Conservation (phyloP, 257 asterid species). For the Gentiana straminea region DNA sequence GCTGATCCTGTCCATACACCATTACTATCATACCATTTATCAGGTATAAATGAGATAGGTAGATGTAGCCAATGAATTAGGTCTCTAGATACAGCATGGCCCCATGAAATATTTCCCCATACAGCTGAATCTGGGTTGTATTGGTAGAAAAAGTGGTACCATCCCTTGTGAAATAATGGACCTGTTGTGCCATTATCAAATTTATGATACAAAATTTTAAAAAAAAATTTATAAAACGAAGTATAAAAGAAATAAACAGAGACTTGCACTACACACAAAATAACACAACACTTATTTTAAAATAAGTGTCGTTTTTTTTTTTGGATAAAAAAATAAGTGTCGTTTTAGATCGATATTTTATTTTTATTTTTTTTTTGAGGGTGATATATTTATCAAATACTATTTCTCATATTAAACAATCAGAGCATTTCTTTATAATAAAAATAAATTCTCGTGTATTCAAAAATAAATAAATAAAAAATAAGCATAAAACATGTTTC, state of each 20-base stretch:
- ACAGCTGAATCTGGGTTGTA: conserved; percentile 74
- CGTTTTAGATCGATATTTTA: too few relatives aligned
- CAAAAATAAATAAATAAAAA: too few relatives aligned
- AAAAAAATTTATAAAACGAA: neutral
- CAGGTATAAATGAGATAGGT: conserved; percentile 65
- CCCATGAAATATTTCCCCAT: conserved; percentile 88
- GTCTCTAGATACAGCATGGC: conserved; percentile 72
- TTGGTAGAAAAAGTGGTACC: conserved; percentile 85
- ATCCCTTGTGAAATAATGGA: conserved; percentile 69
- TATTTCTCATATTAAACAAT: too few relatives aligned
- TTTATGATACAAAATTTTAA: too few relatives aligned
- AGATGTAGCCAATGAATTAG: conserved; percentile 68
- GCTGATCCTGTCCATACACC: conserved; percentile 97
- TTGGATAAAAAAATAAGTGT: neutral
- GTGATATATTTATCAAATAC: too few relatives aligned
- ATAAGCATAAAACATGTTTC: too few relatives aligned
- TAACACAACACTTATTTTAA: too few relatives aligned
- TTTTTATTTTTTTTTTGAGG: too few relatives aligned
- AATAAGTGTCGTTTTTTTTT: too few relatives aligned
- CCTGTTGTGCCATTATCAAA: conserved; percentile 19
- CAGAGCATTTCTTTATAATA: too few relatives aligned
- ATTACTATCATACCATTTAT: conserved; percentile 53
- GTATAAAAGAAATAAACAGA: neutral
- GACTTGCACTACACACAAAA: neutral
- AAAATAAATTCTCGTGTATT: too few relatives aligned